Base-by-base conservation (phyloP, 257 asterid species). In the Penstemon newberryi region DNA sequence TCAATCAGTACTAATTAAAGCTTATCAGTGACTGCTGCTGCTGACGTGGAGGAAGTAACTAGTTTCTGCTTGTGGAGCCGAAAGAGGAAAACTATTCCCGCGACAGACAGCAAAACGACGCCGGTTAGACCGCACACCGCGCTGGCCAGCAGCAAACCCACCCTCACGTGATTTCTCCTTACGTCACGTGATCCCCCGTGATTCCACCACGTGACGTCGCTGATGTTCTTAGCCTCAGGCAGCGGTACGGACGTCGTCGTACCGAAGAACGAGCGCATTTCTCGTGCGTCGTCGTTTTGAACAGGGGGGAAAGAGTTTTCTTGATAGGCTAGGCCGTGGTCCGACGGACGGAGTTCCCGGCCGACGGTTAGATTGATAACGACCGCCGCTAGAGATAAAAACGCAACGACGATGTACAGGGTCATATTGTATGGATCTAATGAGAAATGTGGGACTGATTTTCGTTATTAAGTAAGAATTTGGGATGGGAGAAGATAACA, bases 181-280 rank as follows among this genome's bases (percentile, higher is more conserved):
- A 0, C 46, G 60, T 55, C 86, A 40, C 78, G 84, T 40, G 87
- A 69, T 12, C 38, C 65, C 70, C 42, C 64, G 45, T 74, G 77
- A 53, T 66, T 41, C 82, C 85, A 60, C 90, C 81, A 80, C 52
- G 84, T 63, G 25, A 25, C 1, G 76, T 74, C 79, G 79, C 78
- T 67, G 65, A 86, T 60, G 39, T 90, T 89, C 77, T 76, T 82
- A 33, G 91, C 98, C 81, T 83, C 91, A 1, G 98, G 96, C 49
- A 85, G 77, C 77, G 81, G 65, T 63, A 79, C 78, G 1, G 86
- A 18, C 37, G 79, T 33, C 66, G 81, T 38, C 68, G 53, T 9
- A 8, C 64, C 64, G 33, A 58, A 58, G 66, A 82, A 82, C 19
- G 82, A 67, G 12, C 7, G 77, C 84, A 74, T 73, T 60, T 73